Conservation (phyloP, 2,329 filamentous ascomycete species). For the Ascochyta clinopodiicola region DNA sequence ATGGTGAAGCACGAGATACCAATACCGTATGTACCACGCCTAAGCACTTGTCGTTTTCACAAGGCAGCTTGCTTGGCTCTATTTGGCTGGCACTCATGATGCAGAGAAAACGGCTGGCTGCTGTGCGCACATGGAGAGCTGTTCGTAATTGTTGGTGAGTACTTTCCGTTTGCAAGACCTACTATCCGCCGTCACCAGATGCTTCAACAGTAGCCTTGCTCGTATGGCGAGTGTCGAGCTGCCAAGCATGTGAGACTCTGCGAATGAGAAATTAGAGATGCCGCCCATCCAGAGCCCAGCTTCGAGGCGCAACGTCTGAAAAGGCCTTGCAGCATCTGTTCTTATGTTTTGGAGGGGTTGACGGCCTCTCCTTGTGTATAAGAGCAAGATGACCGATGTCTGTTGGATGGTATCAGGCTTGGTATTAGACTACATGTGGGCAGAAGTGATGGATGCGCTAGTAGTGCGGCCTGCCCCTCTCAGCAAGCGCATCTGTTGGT, state of each 20-base stretch:
- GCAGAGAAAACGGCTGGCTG: not conserved
- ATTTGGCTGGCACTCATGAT: conserved; percentile 4
- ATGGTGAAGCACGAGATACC: not conserved
- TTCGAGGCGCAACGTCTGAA: not conserved
- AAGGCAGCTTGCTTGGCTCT: not conserved
- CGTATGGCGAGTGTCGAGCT: not conserved
- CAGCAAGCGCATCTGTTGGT: conserved; percentile 11
- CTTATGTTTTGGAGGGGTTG: not conserved
- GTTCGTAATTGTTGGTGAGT: conserved; percentile 1
- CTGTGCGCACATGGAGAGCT: not conserved
- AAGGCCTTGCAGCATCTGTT: too few relatives aligned
- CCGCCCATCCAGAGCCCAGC: not conserved
- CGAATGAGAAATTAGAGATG: not conserved
- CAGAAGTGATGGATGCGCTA: not conserved
- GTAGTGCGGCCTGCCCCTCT: conserved; percentile 14
- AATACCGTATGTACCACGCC: not conserved
- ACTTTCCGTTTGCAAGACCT: conserved; percentile 7
- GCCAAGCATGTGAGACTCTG: not conserved
- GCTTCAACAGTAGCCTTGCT: not conserved
- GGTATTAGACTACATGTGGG: too few relatives aligned
- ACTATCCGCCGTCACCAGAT: not conserved
- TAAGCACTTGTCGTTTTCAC: not conserved
- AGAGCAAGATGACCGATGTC: too few relatives aligned
- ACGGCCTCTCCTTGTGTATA: not conserved
- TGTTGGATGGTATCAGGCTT: too few relatives aligned